Conservation (phyloP, 306 rosid genomes). For the Cicer cuneatum region DNA sequence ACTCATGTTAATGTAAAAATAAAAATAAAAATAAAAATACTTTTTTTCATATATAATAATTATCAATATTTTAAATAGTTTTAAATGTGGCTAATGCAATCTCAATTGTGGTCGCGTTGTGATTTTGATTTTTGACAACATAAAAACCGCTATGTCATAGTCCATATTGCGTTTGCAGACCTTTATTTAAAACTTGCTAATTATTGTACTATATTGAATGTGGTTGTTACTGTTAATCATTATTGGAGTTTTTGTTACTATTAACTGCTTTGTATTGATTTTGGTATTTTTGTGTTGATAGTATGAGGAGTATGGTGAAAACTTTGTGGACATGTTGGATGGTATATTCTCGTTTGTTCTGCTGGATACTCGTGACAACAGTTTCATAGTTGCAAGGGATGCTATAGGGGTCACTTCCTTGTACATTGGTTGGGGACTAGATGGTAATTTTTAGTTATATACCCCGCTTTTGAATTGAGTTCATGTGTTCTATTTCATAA, state of each 20-base stretch:
- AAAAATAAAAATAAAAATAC: no score
- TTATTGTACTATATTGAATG: neutral
- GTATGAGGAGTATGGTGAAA: slow-evolving; percentile 92
- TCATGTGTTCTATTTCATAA: neutral
- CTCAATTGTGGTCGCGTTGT: neutral
- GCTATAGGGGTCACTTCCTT: slow-evolving; percentile 94
- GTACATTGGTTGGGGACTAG: slow-evolving; percentile 95
- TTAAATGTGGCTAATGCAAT: neutral
- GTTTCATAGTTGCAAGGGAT: slow-evolving; percentile 90
- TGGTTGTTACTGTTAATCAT: neutral
- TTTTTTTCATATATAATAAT: no score
- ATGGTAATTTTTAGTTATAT: slow-evolving; percentile 57
- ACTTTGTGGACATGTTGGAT: slow-evolving; percentile 85
- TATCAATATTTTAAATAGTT: no score
- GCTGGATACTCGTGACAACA: slow-evolving; percentile 91
- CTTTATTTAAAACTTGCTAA: neutral
- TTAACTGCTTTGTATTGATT: slow-evolving; percentile 9
- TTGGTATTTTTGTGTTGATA: slow-evolving; percentile 35
- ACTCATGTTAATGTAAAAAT: neutral
- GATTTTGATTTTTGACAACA: neutral
- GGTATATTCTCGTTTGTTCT: slow-evolving; percentile 92
- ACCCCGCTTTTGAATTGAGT: slow-evolving; percentile 11
- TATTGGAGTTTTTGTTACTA: neutral
- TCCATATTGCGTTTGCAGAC: neutral
- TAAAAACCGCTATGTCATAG: neutral